Base-by-base conservation (phyloP, 768 basidiomycete genomes). In the Rhodotorula babjevae region DNA sequence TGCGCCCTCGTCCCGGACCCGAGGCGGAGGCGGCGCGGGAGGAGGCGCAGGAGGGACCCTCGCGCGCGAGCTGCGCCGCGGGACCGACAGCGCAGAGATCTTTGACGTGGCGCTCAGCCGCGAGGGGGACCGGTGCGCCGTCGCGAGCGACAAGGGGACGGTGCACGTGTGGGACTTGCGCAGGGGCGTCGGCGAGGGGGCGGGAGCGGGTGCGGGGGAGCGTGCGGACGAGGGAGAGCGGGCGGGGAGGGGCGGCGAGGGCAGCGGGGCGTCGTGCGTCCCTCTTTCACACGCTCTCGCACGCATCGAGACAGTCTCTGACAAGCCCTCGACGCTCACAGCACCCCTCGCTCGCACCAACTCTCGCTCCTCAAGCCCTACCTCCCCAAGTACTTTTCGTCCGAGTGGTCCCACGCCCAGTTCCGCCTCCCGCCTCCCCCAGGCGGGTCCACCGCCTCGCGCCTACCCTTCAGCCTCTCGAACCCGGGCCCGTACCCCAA, bases 391-490 rank as follows among this genome's bases (percentile, higher is more conserved):
- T 95, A 95, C 80, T 93, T 96, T 79, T 88, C 88, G 78, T 93
- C 92, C n/a, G 89, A 93, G 80, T 95, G 93, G 93, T 94, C 93
- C 0, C 93, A 95, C 79, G 91, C 93, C 23, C 90, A 91, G 76
- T 96, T 91, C 80, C 87, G 91, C 56, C 90, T 96, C 78, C 93
- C 93, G 6, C 83, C 89, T 5, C 90, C 92, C 36, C 36, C 36
- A 36, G 36, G 36, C 76, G 88, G 89, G 3, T 84, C 92, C 15
- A 91, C 93, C 74, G 89, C 64, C 31, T 75, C 71, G 10, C 69
- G 71, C 25, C 67, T 76, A 21, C 72, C 71, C 21, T 76, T 92
- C 60, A 88, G 90, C 19, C 82, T 93, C 47, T 87, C 89, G 21
- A 69, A 65, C 29, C 86, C 89, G 6, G 33, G 46, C 85, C 87